A percentile compares a stretch with the other conserved stretches of the same genome.
Conservation (phyloP, 768 basidiomycete species). For the Termitomyces sp. region DNA sequence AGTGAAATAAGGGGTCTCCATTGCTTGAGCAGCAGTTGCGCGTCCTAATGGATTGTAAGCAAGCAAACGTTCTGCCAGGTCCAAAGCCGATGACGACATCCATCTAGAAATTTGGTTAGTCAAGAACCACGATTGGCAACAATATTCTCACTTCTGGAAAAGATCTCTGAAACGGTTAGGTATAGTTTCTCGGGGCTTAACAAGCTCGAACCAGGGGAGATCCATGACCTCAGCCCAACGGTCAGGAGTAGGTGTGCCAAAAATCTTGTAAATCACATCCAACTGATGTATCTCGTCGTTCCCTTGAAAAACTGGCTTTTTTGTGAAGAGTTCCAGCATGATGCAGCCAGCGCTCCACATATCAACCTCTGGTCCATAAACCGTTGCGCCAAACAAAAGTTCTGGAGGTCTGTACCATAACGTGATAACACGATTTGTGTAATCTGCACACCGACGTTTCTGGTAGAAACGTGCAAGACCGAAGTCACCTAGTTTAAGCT, state of each 20-base stretch:
- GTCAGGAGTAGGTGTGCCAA: conserved; percentile 82
- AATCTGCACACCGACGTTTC: conserved; percentile 84
- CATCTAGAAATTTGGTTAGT: conserved; percentile 47
- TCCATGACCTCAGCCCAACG: conserved; percentile 81
- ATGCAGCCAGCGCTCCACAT: conserved; percentile 99
- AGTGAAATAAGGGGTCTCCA: conserved; percentile 80
- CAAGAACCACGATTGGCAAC: not conserved
- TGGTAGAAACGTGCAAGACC: conserved; percentile 96
- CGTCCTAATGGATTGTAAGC: conserved; percentile 77
- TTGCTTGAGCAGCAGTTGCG: conserved; percentile 73
- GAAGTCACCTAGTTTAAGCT: conserved; percentile 96
- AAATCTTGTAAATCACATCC: conserved; percentile 84
- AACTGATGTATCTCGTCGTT: conserved; percentile 97
- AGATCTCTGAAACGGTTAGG: conserved; percentile 75
- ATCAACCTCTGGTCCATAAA: conserved; percentile 96
- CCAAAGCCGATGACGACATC: conserved; percentile 80
- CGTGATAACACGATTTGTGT: conserved; percentile 99
- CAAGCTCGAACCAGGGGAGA: conserved; percentile 98
- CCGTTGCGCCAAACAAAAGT: conserved; percentile 88
- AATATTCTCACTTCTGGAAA: conserved; percentile 71
- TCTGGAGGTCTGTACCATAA: conserved; percentile 98
- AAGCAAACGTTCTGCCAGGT: conserved; percentile 80
- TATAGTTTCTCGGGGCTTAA: conserved; percentile 77
- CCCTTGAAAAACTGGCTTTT: conserved; percentile 96
- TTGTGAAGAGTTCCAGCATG: conserved; percentile 95